Evolutionary conservation across 2,329 filamentous ascomycete species (phyloP).

Genomic region (Trichoderma endophyticum): DNA sequence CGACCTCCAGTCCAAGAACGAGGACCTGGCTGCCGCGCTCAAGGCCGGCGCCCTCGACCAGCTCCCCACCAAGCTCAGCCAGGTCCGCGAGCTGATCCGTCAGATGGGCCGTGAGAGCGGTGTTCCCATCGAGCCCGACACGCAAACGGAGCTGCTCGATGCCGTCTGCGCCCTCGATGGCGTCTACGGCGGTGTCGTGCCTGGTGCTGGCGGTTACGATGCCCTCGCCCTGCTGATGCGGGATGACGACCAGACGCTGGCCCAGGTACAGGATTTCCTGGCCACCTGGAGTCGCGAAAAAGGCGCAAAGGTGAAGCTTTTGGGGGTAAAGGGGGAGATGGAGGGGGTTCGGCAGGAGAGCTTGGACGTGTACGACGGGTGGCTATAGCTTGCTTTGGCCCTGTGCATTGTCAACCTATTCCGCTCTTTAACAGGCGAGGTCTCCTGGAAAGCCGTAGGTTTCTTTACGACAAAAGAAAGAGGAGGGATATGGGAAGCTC

Average conservation of each 20-base stretch:
- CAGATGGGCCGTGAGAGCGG: constrained; percentile 70
- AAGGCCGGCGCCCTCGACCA: constrained; percentile 45
- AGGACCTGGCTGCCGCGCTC: constrained; percentile 64
- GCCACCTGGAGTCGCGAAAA: constrained; percentile 60
- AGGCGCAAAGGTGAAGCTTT: constrained; percentile 62
- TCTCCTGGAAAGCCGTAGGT: background rate
- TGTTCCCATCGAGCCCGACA: constrained; percentile 84
- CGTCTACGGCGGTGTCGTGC: constrained; percentile 87
- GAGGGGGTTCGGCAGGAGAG: constrained; percentile 57
- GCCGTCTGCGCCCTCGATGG: constrained; percentile 68
- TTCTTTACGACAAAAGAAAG: background rate
- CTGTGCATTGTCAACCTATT: background rate
- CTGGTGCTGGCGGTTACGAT: constrained; percentile 91
- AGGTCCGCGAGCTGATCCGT: constrained; percentile 62
- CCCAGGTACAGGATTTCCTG: constrained; percentile 59
- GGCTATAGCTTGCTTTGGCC: constrained; percentile 32
- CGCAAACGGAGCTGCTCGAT: constrained; percentile 82
- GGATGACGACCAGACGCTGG: constrained; percentile 65
- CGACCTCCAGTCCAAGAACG: constrained; percentile 70
- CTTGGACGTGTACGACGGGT: constrained; percentile 42
- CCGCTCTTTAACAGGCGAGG: background rate
- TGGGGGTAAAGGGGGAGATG: constrained; percentile 70
- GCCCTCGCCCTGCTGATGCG: constrained; percentile 77
- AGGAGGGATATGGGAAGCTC: background rate
- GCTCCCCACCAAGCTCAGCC: constrained; percentile 46